Percentiles rank a stretch among this genome's conserved stretches.
Evolutionary conservation across 2,329 filamentous ascomycete species (phyloP).

Genomic region (Diplodia sapinea): DNA sequence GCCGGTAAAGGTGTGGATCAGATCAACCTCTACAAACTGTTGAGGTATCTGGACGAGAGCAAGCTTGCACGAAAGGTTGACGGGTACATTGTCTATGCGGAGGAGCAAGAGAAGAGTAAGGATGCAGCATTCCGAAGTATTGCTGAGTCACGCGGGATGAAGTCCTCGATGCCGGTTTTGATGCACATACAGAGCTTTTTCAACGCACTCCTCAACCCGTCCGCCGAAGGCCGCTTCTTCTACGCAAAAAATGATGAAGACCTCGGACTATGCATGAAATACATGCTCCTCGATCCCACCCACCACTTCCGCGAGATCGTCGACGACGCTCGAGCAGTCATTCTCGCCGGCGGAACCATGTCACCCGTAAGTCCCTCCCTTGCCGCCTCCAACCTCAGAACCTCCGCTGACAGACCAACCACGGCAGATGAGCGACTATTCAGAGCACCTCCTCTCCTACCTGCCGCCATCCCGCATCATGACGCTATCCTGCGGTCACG

Average conservation of each 20-base stretch:
- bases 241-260: slow-evolving; percentile 55
- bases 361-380: slow-evolving; percentile 67
- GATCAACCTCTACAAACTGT: slow-evolving; percentile 89
- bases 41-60: slow-evolving; percentile 86
- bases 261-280: slow-evolving; percentile 62
- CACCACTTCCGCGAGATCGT: slow-evolving; percentile 90
- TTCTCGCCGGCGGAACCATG: slow-evolving; percentile 96
- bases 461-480: slow-evolving; percentile 67
- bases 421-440: slow-evolving; percentile 79
- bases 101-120: slow-evolving; percentile 50
- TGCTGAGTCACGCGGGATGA: too few relatives aligned
- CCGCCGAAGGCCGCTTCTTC: slow-evolving; percentile 68
- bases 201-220: slow-evolving; percentile 82
- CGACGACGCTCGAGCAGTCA: slow-evolving; percentile 80
- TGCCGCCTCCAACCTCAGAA: not conserved
- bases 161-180: slow-evolving; percentile 57
- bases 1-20: slow-evolving; percentile 88
- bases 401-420: not conserved
- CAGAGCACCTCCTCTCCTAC: slow-evolving; percentile 81
- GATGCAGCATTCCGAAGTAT: slow-evolving; percentile 28
- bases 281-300: slow-evolving; percentile 88
- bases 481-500: slow-evolving; percentile 91
- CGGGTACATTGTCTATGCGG: slow-evolving; percentile 73
- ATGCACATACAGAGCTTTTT: slow-evolving; percentile 74
- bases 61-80: slow-evolving; percentile 95